Evolutionary conservation across 805 yeast species (phyloP).

Genomic region (Phaffomyces opuntiae): DNA sequence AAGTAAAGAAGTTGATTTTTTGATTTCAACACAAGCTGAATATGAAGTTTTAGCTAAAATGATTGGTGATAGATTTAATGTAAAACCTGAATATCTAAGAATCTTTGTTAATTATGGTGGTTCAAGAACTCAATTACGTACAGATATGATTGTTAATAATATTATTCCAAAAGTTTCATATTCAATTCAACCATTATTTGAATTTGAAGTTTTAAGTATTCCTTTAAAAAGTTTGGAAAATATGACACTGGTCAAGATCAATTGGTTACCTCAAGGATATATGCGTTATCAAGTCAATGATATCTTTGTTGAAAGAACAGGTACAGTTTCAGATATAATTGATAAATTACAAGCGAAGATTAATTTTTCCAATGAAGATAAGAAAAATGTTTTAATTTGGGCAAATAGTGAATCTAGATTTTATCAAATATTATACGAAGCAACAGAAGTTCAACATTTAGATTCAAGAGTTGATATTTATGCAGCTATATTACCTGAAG

Average conservation of each 20-base stretch:
- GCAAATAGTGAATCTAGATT: constrained; percentile 32
- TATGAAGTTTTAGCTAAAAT: constrained; percentile 56
- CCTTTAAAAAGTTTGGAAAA: constrained; percentile 73
- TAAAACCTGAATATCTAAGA: constrained; percentile 56
- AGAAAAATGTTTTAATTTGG: constrained; percentile 50
- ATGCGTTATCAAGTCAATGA: constrained; percentile 64
- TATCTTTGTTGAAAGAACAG: constrained; percentile 58
- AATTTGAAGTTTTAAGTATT: constrained; percentile 72
- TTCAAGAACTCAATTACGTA: constrained; percentile 42
- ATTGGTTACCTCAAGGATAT: constrained; percentile 69
- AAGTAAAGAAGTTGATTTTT: constrained; percentile 37
- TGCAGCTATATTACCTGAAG: constrained; percentile 41
- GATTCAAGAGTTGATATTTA: constrained; percentile 33
- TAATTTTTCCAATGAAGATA: constrained; percentile 40
- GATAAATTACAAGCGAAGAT: constrained; percentile 50
- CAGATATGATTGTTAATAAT: constrained; percentile 25
- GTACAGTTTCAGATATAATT: constrained; percentile 47
- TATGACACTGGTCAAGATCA: constrained; percentile 56
- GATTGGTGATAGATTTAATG: constrained; percentile 46
- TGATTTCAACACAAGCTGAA: constrained; percentile 58
- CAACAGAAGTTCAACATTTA: constrained; percentile 32
- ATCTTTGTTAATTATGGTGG: constrained; percentile 57
- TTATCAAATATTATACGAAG: constrained; percentile 28
- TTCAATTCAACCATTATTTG: constrained; percentile 40
- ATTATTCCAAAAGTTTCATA: constrained; percentile 27